Conservation (phyloP, 345 rosid genomes). For the Melaleuca alternifolia region DNA sequence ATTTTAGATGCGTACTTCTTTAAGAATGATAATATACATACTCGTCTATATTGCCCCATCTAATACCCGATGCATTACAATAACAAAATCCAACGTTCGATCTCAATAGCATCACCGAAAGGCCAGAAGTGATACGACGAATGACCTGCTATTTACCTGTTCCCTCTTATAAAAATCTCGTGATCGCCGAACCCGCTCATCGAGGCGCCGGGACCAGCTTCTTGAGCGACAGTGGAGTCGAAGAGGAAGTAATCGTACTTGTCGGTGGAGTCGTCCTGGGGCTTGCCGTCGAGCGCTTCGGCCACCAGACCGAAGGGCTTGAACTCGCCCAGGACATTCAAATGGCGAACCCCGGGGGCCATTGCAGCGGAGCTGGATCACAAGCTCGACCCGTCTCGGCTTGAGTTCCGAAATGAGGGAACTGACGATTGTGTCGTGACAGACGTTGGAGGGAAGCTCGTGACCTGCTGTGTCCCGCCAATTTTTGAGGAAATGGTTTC, state of each 20-base stretch:
- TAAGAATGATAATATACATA: neutral
- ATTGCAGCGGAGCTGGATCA: constrained; percentile 7
- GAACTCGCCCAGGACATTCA: constrained; percentile 83
- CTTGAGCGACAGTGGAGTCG: constrained; percentile 46
- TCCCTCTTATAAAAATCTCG: constrained; percentile 80
- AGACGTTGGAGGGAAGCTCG: neutral
- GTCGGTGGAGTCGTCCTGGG: constrained; percentile 20
- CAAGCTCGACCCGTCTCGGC: neutral
- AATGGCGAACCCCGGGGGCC: constrained; percentile 59
- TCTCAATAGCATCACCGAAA: neutral
- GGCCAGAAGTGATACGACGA: neutral
- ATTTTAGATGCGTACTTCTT: neutral
- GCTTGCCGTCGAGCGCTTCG: constrained; percentile 69
- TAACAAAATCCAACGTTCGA: neutral
- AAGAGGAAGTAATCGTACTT: constrained; percentile 72
- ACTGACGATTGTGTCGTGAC: neutral
- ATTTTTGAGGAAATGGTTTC: neutral
- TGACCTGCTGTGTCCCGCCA: neutral
- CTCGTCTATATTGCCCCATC: neutral
- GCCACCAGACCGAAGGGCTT: constrained; percentile 85
- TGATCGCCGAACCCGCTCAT: constrained; percentile 42
- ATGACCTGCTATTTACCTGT: constrained; percentile 22
- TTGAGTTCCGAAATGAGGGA: neutral
- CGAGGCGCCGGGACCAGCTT: constrained; percentile 21
- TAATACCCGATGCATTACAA: neutral